Evolutionary conservation across 148 eudicot species (phyloP).

Genomic region (Simmondsia chinensis): DNA sequence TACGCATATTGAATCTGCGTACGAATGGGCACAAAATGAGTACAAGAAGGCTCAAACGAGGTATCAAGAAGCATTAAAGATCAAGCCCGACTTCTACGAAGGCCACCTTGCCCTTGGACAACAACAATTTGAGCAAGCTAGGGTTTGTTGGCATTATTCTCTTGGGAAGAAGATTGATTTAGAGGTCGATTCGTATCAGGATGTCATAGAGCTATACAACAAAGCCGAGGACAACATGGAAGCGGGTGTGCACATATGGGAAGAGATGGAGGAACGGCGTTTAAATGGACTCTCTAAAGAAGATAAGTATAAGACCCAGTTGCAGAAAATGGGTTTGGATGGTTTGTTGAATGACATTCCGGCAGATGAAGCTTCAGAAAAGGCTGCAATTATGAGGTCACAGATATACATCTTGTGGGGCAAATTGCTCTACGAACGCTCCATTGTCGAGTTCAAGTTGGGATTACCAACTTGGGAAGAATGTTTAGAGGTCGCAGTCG

Average conservation of each 20-base stretch:
- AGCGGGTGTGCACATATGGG: constrained; percentile 95
- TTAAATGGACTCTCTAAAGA: constrained; percentile 74
- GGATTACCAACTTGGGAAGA: constrained; percentile 86
- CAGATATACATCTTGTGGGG: constrained; percentile 94
- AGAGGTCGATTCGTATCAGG: constrained; percentile 31
- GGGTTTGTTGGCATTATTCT: constrained; percentile 68
- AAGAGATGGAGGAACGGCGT: constrained; percentile 80
- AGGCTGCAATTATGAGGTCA: constrained; percentile 60
- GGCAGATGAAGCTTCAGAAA: constrained; percentile 64
- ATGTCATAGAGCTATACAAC: constrained; percentile 63
- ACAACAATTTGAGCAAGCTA: constrained; percentile 88
- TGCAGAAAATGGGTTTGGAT: constrained; percentile 61
- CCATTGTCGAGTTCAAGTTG: constrained; percentile 81
- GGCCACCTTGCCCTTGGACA: constrained; percentile 81
- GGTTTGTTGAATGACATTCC: constrained; percentile 51
- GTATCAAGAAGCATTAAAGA: constrained; percentile 66
- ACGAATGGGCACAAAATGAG: constrained; percentile 78
- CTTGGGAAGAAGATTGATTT: constrained; percentile 34
- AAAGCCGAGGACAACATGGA: constrained; percentile 95
- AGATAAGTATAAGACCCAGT: constrained; percentile 49
- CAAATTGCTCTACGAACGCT: constrained; percentile 83
- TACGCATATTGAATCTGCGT: constrained; percentile 44
- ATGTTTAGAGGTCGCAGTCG: constrained; percentile 87
- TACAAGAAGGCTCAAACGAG: constrained; percentile 51
- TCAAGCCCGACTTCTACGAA: constrained; percentile 86